Conservation (phyloP, 2,329 filamentous ascomycete genomes). For the Calonectria pseudoreteaudii region DNA sequence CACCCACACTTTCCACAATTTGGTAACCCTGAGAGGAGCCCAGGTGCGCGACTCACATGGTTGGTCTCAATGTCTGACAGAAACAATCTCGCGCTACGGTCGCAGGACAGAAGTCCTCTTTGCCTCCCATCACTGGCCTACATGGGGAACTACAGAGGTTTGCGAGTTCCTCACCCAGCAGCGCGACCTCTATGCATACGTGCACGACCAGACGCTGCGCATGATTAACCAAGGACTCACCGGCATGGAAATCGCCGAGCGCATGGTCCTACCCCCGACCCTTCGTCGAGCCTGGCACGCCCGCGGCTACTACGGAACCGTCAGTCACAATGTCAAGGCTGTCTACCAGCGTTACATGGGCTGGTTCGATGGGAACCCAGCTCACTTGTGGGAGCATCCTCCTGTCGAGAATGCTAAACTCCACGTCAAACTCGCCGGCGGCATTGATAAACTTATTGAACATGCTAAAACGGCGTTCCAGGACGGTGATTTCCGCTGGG, state of each 20-base stretch:
- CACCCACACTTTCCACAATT: background rate
- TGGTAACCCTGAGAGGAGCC: background rate
- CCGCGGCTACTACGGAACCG: background rate
- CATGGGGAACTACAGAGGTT: background rate
- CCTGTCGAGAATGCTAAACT: background rate
- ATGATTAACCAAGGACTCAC: background rate
- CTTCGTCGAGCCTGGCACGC: background rate
- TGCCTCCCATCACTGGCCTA: background rate
- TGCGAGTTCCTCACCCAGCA: background rate
- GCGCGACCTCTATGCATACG: background rate
- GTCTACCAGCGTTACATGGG: background rate
- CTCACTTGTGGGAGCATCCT: background rate
- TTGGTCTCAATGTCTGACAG: background rate
- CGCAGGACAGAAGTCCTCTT: background rate
- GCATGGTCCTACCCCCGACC: background rate
- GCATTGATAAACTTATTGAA: background rate
- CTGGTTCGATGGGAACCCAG: background rate
- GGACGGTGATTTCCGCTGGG: background rate
- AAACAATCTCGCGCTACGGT: background rate
- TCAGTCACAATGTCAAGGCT: background rate
- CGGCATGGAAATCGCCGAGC: background rate
- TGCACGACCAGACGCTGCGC: background rate
- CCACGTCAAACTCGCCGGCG: background rate
- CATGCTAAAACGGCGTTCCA: background rate
- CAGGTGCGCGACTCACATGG: background rate